These are phyloP conservation scores for Picea glauca DNA, from an alignment of 75 land plant genomes.

Conservation along the genomic window DNA sequence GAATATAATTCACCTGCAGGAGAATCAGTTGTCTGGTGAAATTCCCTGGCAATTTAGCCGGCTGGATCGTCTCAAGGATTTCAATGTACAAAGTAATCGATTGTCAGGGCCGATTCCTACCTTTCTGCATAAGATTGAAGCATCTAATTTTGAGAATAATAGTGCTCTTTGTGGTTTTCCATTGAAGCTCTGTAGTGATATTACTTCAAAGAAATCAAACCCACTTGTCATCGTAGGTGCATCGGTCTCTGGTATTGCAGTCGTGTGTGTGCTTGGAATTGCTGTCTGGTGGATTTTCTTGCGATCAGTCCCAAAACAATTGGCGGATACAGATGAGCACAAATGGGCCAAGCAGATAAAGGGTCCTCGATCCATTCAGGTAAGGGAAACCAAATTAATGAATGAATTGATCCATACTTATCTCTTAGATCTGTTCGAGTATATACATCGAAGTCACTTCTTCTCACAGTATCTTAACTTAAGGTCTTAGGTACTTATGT, in stretches of 20 bases:
- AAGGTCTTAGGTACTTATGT: neutral
- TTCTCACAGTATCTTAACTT: neutral
- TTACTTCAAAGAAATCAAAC: neutral
- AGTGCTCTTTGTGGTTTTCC: conserved; percentile 47
- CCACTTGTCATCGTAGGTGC: neutral
- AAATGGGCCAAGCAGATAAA: conserved; percentile 10
- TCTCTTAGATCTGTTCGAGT: neutral
- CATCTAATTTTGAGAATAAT: conserved; percentile 32
- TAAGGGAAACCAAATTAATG: neutral
- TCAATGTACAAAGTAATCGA: conserved; percentile 44
- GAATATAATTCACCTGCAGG: conserved; percentile 33
- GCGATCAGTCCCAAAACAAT: neutral
- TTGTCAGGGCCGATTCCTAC: conserved; percentile 53
- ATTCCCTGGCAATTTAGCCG: conserved; percentile 35
- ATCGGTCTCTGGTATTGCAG: neutral
- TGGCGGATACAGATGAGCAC: neutral
- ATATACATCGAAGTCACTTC: neutral
- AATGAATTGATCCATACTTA: neutral
- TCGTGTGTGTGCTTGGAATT: conserved; percentile 5
- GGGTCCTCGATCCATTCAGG: neutral
- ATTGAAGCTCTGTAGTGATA: conserved; percentile 13
- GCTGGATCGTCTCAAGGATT: conserved; percentile 28
- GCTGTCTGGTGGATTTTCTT: conserved; percentile 6
- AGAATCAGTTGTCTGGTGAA: conserved; percentile 39
- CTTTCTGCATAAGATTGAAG: conserved; percentile 3